Evolutionary conservation across 2,329 filamentous ascomycete species (phyloP), one percentile per base, ranked within the genome.

Genomic region (Sphaceloma murrayae): DNA sequence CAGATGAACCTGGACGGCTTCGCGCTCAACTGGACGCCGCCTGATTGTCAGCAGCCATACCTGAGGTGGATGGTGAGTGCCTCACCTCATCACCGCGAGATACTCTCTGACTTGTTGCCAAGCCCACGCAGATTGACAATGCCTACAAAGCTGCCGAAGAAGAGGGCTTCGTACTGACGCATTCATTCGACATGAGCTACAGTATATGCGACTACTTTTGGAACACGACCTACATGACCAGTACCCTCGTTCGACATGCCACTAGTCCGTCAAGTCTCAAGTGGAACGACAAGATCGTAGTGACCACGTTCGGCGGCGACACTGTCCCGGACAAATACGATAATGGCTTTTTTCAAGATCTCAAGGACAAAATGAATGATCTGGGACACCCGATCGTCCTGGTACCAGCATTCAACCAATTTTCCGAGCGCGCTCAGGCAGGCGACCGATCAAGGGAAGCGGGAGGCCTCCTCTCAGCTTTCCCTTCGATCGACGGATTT

Each of bases 181-280:
- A 58, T 48, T 62, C 61, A 14, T 64, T 64, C 51, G 61, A 64
- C 52, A 63, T 63, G 61, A 61, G 55, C 52, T 61, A 57, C 48
- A 53, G 52, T 38, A 45, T 51, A 11, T 63, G 60, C 53, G 52
- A 57, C 47, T 43, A 49, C 31, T 61, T 56, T 53, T 64, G 61
- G 61, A 63, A 62, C 54, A 52, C 53, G 49, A 58, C 56, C 10
- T 62, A 56, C 52, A 62, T 62, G 58, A 48, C 56, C 24, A 51
- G 54, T 17, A 55, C 58, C 43, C 54, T 64, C 46, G 49, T 51
- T 14, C 58, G 56, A 43, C 53, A 60, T 49, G 54, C 58, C 16
- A 51, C 52, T 30, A 60, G 53, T 51, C 52, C 56, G 13, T 55
- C 61, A 6, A 53, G 56, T 8, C 58, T 58, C 49, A 56, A 54